A percentile compares a stretch with the other conserved stretches of the same genome.
Evolutionary conservation across 2,329 filamentous ascomycete species (phyloP).

Genomic region (Cyphellophora europaea): DNA sequence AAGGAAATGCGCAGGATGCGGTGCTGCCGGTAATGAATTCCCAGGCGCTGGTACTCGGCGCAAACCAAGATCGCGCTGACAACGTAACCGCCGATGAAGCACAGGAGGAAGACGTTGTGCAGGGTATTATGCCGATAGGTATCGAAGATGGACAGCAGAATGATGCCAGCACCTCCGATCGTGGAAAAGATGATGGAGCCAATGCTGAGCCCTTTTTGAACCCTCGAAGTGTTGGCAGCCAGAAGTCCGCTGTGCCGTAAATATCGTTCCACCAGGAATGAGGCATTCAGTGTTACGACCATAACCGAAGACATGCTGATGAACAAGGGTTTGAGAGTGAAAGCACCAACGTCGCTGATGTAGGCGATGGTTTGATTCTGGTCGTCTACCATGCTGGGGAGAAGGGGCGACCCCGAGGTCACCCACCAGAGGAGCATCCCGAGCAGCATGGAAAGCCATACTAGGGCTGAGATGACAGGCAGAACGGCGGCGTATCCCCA

Average conservation of each 20-base stretch:
- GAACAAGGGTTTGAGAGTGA: constrained; percentile 52
- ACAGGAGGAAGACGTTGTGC: constrained; percentile 66
- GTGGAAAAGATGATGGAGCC: constrained; percentile 46
- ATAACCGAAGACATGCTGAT: constrained; percentile 53
- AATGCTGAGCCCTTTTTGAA: constrained; percentile 23
- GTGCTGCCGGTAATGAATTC: constrained; percentile 64
- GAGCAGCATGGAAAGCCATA: constrained; percentile 51
- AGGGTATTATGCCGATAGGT: constrained; percentile 56
- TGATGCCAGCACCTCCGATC: constrained; percentile 68
- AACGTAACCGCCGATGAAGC: constrained; percentile 83
- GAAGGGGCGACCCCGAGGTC: background rate
- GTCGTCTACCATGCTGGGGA: background rate
- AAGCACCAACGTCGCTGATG: constrained; percentile 49
- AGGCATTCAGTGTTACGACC: constrained; percentile 69
- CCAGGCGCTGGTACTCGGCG: constrained; percentile 76
- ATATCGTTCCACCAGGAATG: constrained; percentile 74
- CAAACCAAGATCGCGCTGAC: constrained; percentile 81
- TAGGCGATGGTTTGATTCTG: constrained; percentile 44
- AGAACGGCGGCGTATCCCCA: constrained; percentile 28
- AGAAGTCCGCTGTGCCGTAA: constrained; percentile 74
- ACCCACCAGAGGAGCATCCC: constrained; percentile 51
- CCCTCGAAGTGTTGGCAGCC: constrained; percentile 55
- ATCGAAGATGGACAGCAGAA: constrained; percentile 79
- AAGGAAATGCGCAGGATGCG: constrained; percentile 68
- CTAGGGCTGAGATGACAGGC: constrained; percentile 48